phyloP scores from a whole-genome alignment of 768 basidiomycete genomes.

The Hydnum rufescens region DNA sequence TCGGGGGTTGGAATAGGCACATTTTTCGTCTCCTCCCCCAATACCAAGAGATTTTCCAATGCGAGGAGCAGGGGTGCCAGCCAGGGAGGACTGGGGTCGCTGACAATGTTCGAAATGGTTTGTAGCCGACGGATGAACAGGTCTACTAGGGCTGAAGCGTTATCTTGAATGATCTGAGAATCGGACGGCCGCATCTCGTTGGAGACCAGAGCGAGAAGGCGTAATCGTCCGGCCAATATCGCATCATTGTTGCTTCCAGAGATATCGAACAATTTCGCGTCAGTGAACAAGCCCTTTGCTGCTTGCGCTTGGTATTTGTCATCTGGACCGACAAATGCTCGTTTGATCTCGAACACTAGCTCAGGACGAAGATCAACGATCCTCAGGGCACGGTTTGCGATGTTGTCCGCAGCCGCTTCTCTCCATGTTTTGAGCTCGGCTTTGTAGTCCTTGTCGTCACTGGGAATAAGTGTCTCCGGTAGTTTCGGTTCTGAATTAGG shows the following conservation, averaged over 20 bases:
- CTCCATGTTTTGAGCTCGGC: slow-evolving; percentile 45
- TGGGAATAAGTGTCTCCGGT: not conserved
- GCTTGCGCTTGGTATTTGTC: slow-evolving; percentile 42
- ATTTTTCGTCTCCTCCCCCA: slow-evolving; percentile 49
- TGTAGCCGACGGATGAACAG: slow-evolving; percentile 16
- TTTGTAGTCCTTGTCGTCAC: slow-evolving; percentile 27
- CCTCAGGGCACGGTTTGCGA: slow-evolving; percentile 49
- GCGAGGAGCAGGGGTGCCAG: slow-evolving; percentile 70
- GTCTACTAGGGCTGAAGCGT: slow-evolving; percentile 16
- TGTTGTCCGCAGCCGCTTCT: slow-evolving; percentile 38
- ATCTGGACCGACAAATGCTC: slow-evolving; percentile 51
- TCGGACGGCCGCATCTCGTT: slow-evolving; percentile 51
- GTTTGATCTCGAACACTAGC: slow-evolving; percentile 74
- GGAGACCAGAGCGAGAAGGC: slow-evolving; percentile 66
- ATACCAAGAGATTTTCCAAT: slow-evolving; percentile 60
- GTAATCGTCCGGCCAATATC: slow-evolving; percentile 60
- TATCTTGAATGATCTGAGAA: slow-evolving; percentile 22
- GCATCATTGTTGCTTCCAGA: slow-evolving; percentile 27
- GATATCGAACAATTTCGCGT: slow-evolving; percentile 46
- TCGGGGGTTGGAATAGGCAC: slow-evolving; percentile 39
- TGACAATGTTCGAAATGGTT: slow-evolving; percentile 20
- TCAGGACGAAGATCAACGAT: slow-evolving; percentile 77
- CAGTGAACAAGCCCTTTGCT: slow-evolving; percentile 53
- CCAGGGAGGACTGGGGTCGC: slow-evolving; percentile 54
- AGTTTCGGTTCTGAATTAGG: slow-evolving; percentile 6